phyloP scores from a whole-genome alignment of 495 filamentous ascomycete genomes.

The Neurospora sp. region DNA sequence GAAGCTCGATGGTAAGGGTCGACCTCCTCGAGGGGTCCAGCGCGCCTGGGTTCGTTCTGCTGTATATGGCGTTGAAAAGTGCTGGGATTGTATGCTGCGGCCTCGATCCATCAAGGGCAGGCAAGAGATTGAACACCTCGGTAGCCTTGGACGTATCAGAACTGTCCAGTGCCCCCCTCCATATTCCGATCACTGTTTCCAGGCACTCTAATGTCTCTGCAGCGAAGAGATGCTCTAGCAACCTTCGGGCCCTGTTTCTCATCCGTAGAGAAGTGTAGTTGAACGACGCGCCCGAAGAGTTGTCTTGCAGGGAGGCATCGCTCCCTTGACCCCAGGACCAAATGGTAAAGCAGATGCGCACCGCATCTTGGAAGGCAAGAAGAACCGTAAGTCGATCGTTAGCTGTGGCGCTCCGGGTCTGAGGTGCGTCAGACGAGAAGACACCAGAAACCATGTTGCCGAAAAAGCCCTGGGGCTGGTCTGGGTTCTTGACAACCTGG shows the following conservation, averaged over 20 bases:
- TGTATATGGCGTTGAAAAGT: conserved; percentile 96
- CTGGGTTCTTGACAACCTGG: conserved; percentile 61
- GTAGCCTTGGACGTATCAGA: conserved; percentile 27
- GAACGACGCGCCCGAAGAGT: conserved; percentile 69
- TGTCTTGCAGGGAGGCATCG: conserved; percentile 48
- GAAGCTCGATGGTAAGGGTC: conserved; percentile 71
- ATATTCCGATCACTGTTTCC: conserved; percentile 79
- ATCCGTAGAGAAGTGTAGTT: conserved; percentile 80
- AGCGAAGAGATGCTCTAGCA: conserved; percentile 86
- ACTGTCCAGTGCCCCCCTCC: conserved; percentile 42
- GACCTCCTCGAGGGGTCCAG: conserved; percentile 75
- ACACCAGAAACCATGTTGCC: conserved; percentile 95
- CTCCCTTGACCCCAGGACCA: conserved; percentile 83
- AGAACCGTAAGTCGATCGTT: conserved; percentile 90
- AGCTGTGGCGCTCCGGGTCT: conserved; percentile 65
- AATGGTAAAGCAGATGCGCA: conserved; percentile 80
- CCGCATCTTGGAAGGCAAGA: conserved; percentile 93
- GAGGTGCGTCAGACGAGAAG: conserved; percentile 68
- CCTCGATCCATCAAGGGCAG: conserved; percentile 82
- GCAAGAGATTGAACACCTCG: conserved; percentile 70
- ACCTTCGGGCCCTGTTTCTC: conserved; percentile 74
- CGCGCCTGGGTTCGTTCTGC: conserved; percentile 73
- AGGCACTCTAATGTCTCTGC: conserved; percentile 92
- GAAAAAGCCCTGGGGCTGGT: conserved; percentile 85
- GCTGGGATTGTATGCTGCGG: conserved; percentile 90